Evolutionary conservation across 1,284 basidiomycete genomes (phyloP).

Genomic region (Somion occarium): DNA sequence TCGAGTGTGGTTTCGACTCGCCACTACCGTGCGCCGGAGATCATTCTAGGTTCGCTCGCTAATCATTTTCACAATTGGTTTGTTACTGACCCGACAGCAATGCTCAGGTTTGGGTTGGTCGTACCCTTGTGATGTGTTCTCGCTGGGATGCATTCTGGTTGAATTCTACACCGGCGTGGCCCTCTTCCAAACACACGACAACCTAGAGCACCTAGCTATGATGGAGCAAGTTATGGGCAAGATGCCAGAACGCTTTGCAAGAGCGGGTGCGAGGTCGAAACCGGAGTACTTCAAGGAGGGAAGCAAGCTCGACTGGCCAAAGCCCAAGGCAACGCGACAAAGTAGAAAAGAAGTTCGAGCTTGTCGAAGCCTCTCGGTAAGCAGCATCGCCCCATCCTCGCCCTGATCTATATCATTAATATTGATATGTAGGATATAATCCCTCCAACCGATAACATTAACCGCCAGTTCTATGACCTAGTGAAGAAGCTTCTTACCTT

Average conservation of each 20-base stretch:
- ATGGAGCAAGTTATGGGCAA: conserved; percentile 99
- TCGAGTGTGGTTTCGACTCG: conserved; percentile 96
- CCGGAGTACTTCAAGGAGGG: conserved; percentile 92
- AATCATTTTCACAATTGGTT: too few relatives aligned
- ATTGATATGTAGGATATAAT: conserved; percentile 74
- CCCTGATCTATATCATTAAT: not conserved
- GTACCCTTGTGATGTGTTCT: conserved; percentile 98
- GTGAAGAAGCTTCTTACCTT: conserved; percentile 87
- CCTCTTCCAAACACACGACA: conserved; percentile 98
- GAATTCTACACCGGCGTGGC: conserved; percentile 98
- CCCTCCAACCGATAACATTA: conserved; percentile 63
- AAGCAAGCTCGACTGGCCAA: conserved; percentile 87
- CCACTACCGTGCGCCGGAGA: conserved; percentile 98
- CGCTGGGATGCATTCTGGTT: conserved; percentile 96
- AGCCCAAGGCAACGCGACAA: conserved; percentile 79
- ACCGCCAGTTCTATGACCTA: conserved; percentile 82
- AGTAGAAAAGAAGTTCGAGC: conserved; percentile 92
- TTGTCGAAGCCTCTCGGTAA: conserved; percentile 74
- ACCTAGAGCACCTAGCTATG: conserved; percentile 99
- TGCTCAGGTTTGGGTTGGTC: conserved; percentile 96
- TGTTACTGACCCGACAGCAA: too few relatives aligned
- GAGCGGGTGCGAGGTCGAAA: conserved; percentile 67
- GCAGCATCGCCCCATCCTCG: conserved; percentile 20
- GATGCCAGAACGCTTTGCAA: conserved; percentile 85
- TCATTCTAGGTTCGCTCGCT: conserved; percentile 89